phyloP scores from a whole-genome alignment of 75 land plant genomes.

The Selaginella moellendorffii region DNA sequence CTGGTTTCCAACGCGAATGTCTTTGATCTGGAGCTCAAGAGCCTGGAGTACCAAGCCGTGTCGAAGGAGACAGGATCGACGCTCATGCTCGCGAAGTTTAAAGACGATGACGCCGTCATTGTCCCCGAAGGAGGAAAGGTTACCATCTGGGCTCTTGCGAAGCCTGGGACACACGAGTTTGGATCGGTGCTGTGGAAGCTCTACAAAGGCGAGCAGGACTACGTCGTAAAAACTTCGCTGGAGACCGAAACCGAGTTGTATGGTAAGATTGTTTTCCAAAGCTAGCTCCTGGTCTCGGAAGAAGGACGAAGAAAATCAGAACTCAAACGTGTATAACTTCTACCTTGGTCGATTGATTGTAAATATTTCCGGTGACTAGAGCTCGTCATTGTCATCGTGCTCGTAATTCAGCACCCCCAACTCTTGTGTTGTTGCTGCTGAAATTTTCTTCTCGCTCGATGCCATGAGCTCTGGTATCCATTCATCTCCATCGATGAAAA shows the following conservation, averaged over 20 bases:
- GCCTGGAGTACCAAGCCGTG: background rate
- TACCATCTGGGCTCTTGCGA: background rate
- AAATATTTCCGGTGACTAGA: too few species aligned
- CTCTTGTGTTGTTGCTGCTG: too few species aligned
- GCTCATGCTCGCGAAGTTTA: background rate
- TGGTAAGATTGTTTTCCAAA: background rate
- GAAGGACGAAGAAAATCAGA: too few species aligned
- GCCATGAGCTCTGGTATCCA: conserved; percentile 13
- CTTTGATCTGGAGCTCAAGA: background rate
- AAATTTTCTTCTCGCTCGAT: too few species aligned
- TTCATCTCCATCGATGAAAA: conserved; percentile 11
- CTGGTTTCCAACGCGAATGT: background rate
- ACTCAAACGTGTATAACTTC: too few species aligned
- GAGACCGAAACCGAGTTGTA: background rate
- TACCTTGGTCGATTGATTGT: too few species aligned
- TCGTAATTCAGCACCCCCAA: too few species aligned
- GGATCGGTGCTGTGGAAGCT: background rate
- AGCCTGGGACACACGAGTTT: background rate
- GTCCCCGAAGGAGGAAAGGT: background rate
- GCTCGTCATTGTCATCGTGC: too few species aligned
- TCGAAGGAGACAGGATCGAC: background rate
- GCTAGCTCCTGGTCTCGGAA: too few species aligned
- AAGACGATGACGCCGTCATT: background rate
- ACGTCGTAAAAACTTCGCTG: background rate
- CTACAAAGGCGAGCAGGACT: background rate